Evolutionary conservation across 495 filamentous ascomycete genomes (phyloP).

Genomic region (Penicillium taxi): DNA sequence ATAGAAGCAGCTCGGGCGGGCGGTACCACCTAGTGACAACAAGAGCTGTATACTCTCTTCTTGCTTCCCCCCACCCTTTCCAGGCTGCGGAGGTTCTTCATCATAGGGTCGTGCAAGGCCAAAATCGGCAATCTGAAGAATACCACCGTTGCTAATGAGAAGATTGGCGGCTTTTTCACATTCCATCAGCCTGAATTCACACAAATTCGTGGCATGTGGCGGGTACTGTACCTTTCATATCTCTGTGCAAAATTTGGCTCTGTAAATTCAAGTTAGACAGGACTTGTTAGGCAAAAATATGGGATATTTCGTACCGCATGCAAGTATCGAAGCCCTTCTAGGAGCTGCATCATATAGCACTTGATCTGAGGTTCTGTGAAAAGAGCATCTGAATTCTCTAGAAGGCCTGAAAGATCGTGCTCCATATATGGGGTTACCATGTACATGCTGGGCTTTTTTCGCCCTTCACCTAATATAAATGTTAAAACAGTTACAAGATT

Average conservation of each 20-base stretch:
- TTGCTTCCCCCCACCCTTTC: slow-evolving; percentile 73
- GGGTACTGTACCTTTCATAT: slow-evolving; percentile 67
- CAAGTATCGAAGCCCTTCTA: slow-evolving; percentile 82
- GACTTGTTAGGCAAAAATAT: slow-evolving; percentile 6
- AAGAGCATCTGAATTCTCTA: slow-evolving; percentile 85
- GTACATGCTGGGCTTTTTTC: slow-evolving; percentile 83
- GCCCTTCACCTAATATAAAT: slow-evolving; percentile 51
- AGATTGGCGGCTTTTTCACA: slow-evolving; percentile 72
- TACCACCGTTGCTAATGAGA: slow-evolving; percentile 87
- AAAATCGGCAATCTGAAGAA: slow-evolving; percentile 96
- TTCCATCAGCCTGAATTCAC: slow-evolving; percentile 18
- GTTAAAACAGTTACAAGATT: slow-evolving; percentile 6
- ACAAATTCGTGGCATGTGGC: not conserved
- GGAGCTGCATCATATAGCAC: slow-evolving; percentile 91
- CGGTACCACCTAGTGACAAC: slow-evolving; percentile 98
- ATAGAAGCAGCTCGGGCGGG: slow-evolving; percentile 85
- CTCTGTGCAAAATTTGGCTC: slow-evolving; percentile 83
- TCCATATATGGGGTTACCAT: slow-evolving; percentile 99
- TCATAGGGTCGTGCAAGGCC: slow-evolving; percentile 91
- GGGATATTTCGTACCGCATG: slow-evolving; percentile 52
- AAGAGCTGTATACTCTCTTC: slow-evolving; percentile 83
- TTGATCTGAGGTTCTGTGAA: slow-evolving; percentile 91
- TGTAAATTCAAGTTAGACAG: slow-evolving; percentile 15
- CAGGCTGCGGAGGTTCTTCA: slow-evolving; percentile 68
- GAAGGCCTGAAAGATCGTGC: slow-evolving; percentile 88